Evolutionary conservation across 768 basidiomycete genomes (phyloP).

Genomic region (Rubroboletus pulcherrimus): DNA sequence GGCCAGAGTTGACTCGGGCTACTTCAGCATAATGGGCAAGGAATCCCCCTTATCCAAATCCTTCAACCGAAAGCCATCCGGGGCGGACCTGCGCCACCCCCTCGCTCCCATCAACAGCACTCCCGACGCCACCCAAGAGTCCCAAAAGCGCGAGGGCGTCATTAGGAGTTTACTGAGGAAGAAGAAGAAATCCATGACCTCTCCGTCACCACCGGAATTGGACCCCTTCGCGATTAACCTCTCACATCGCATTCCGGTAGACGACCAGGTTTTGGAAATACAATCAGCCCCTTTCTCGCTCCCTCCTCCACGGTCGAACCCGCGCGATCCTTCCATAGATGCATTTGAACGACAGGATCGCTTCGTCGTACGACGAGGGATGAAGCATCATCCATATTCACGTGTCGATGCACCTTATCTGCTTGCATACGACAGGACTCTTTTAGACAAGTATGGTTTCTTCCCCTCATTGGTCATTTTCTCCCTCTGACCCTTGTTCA

Average conservation of each 20-base stretch:
- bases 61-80: constrained; percentile 10
- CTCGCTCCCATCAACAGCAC: constrained; percentile 6
- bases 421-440: constrained; percentile 58
- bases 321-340: constrained; percentile 10
- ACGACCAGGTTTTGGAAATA: not conserved
- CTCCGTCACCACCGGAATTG: not conserved
- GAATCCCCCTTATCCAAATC: constrained; percentile 10
- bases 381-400: constrained; percentile 55
- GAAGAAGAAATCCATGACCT: constrained; percentile 21
- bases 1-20: constrained; percentile 29
- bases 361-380: constrained; percentile 29
- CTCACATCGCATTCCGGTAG: not conserved
- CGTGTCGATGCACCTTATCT: constrained; percentile 52
- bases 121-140: constrained; percentile 1
- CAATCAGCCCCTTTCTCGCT: not conserved
- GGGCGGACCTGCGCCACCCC: constrained; percentile 11
- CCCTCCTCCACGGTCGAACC: not conserved
- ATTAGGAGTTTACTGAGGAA: constrained; percentile 19
- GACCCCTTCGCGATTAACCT: constrained; percentile 7
- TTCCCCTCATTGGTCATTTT: constrained; percentile 1
- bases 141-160: constrained; percentile 22
- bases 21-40: constrained; percentile 26
- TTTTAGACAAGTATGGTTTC: constrained; percentile 53
- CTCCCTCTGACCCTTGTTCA: constrained; percentile 27
- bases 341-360: constrained; percentile 24